Base-by-base conservation (phyloP, 495 filamentous ascomycete species). In the Cenococcum geophilum region DNA sequence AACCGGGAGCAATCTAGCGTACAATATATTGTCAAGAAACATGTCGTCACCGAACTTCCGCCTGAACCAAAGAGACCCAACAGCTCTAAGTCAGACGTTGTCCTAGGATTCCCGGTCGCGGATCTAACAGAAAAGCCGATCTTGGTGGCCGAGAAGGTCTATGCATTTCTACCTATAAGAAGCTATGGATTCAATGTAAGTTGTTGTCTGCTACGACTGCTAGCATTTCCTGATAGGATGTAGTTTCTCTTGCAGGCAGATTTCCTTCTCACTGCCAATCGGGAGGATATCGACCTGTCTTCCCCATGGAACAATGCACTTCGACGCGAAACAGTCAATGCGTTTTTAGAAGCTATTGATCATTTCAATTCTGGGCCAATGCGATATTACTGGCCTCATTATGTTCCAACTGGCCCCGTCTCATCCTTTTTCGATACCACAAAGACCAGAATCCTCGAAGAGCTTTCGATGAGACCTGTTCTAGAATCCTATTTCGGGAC, bases 191-290 rank as follows among this genome's bases (percentile, higher is more conserved):
- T 49, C 14, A 8, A 49, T 6, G 45, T 49, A 9, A 49, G 14
- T 22, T 10, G 18, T n/a, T 49, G 5, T 49, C 6, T 20, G 14
- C 6, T 20, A 22, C 5, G 6, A 5, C 6, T 18, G 6, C 45
- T 16, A 6, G 9, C 20, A 16, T n/a, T 8, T 16, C 20, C 18
- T 9, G 18, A 8, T 49, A 20, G 6, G 14, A 8, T 18, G 5
- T 49, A 49, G 45, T 49, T 49, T 20, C 45, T 49, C 5, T 22
- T 49, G 12, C 45, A 49, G 45, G 45, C 9, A 49, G 45, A 49
- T 22, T 49, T 49, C 18, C 45, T 49, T 22, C 45, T 49, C 45
- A 49, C 45, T 22, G 45, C 45, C 18, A 49, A 22, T 49, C 45
- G 45, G 18, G 45, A 49, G 45, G 45, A 20, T 49, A 20, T 49